Evolutionary conservation across 1,139 yeast genomes (phyloP).

Genomic region (Debaryomyces subglobosus): DNA sequence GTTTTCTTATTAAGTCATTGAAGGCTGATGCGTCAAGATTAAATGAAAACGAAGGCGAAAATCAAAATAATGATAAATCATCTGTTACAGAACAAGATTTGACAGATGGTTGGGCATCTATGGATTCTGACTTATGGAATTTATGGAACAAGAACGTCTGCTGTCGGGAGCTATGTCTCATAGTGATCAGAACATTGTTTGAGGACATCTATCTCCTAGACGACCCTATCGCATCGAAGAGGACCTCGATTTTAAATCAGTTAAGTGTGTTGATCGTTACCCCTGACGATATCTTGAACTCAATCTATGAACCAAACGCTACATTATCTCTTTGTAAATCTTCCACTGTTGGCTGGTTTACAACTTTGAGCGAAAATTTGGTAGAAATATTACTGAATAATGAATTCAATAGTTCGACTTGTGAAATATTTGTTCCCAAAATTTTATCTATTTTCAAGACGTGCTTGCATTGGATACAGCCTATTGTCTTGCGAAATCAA

Average conservation of each 20-base stretch:
- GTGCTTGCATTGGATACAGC: slow-evolving; percentile 89
- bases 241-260: slow-evolving; percentile 78
- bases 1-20: slow-evolving; percentile 37
- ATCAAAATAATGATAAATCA: slow-evolving; percentile 7
- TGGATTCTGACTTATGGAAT: slow-evolving; percentile 77
- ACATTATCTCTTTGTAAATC: slow-evolving; percentile 62
- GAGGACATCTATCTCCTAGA: slow-evolving; percentile 94
- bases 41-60: neutral
- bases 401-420: slow-evolving; percentile 37
- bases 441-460: slow-evolving; percentile 83
- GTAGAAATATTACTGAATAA: slow-evolving; percentile 50
- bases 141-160: slow-evolving; percentile 71
- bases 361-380: slow-evolving; percentile 69
- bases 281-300: slow-evolving; percentile 64
- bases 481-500: slow-evolving; percentile 68
- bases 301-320: slow-evolving; percentile 73
- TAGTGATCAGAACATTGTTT: slow-evolving; percentile 81
- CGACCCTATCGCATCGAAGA: slow-evolving; percentile 83
- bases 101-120: slow-evolving; percentile 80
- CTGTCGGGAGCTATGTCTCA: slow-evolving; percentile 73
- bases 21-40: slow-evolving; percentile 6
- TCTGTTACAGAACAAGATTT: slow-evolving; percentile 42
- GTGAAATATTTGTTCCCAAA: slow-evolving; percentile 59
- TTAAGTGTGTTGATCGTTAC: slow-evolving; percentile 83
- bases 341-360: slow-evolving; percentile 84